Base-by-base conservation (phyloP, 495 filamentous ascomycete species). In the Extremus antarcticus region DNA sequence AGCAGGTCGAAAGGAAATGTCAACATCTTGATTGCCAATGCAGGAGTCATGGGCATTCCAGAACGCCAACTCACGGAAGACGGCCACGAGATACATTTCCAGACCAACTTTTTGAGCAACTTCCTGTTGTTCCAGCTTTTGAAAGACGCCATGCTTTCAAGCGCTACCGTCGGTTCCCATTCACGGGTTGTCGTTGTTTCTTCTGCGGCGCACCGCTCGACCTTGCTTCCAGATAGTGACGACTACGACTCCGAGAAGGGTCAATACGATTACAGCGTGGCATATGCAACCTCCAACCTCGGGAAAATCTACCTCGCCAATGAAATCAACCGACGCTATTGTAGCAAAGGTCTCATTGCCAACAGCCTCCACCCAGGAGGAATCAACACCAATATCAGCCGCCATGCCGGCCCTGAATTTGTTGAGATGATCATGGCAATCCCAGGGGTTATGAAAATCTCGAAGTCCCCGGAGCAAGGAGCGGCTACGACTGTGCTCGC, bases 61-160 rank as follows among this genome's bases (percentile, higher is more conserved):
- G 63, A 71, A 20, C 46, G 51, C 22, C 67, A 68, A 0, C 61
- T 55, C 1, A 58, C 51, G 1, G 24, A 23, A 10, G 72, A 79
- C 39, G 71, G 70, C 8, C 62, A 73, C 51, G 75, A 79, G 56
- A 56, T 71, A 11, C 59, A 78, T 41, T 70, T 80, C 47, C 70
- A 64, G 13, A 74, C 70, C 0, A 79, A 80, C 61, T 71, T 78
- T 57, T 65, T 78, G 0, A 66, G 57, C 4, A 75, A 80, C 54
- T 78, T 77, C 63, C 68, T 76, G 15, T 62, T 79, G 13, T 75
- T 77, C 63, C 51, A 70, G 16, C 69, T 73, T 1, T 69, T 79
- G 22, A 67, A 70, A 54, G 62, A 65, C 10, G 43, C 67, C 22
- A 62, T 77, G 10, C 63, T 77, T 11, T 56, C 66, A 15, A 61